Base-by-base conservation (phyloP, 2,329 filamentous ascomycete species). In the Apiospora kogelbergensis region DNA sequence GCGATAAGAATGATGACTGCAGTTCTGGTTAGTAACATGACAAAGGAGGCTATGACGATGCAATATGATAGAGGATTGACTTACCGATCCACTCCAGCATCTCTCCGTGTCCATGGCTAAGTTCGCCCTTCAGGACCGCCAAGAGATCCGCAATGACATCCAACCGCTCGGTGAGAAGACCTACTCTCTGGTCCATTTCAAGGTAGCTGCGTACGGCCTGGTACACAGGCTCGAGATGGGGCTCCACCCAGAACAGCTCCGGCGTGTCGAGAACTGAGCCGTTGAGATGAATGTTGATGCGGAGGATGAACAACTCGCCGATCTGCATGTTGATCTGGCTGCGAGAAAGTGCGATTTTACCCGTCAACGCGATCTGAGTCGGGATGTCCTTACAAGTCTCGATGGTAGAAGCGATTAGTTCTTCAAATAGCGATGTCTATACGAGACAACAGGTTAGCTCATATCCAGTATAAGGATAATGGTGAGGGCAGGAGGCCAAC, bases 261-360 rank as follows among this genome's bases (percentile, higher is more conserved):
- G 96, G 96, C 11, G 95, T 97, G 80, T 99, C 96, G 46, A 99
- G 90, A 6, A 99, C 95, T 40, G 93, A 97, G 42, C 96, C 96
- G 80, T 98, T 97, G 66, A 99, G 87, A 81, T 99, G 97, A 77
- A 99, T 98, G 80, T 96, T 98, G 83, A 99, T 98, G 70, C 96
- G 90, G 41, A 99, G 84, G 77, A 99, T 98, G 81, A 99, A 99
- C 67, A 99, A 89, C 83, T 99, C 95, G 79, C 96, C 96, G 71
- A 99, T 98, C 81, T 98, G 95, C 95, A 98, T 98, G 84, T 98
- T 98, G 85, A 99, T 98, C 79, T 98, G 90, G 70, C 90, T 90
- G 57, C 95, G 90, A 69, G 91, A 94, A 69, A 99, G 89, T 68
- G 93, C 91, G 77, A 99, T 96, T 77, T 95, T 96, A 72, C 96